These are phyloP conservation scores for Reticulascus tulasneorum DNA, from an alignment of 2,329 filamentous ascomycete genomes.

Conservation along the genomic window DNA sequence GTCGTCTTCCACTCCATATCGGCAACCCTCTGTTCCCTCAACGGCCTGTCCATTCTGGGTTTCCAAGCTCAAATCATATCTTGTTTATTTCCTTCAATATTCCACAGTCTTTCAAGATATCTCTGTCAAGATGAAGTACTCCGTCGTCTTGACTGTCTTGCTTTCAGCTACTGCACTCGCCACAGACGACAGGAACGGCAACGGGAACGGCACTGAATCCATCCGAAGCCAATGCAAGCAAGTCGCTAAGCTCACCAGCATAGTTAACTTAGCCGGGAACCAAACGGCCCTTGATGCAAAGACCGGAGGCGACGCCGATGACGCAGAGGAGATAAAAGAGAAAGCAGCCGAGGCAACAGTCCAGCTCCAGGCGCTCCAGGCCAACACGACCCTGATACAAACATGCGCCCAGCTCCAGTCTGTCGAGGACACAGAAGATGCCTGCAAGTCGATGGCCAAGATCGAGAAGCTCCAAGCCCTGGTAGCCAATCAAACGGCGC, in stretches of 20 bases:
- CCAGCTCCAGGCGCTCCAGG: constrained; percentile 24
- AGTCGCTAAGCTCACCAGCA: constrained; percentile 23
- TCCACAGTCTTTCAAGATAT: too few species aligned
- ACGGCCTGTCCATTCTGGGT: too few species aligned
- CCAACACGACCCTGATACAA: constrained; percentile 31
- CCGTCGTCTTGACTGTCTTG: constrained; percentile 7
- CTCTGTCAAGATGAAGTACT: constrained; percentile 12
- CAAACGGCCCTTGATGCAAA: constrained; percentile 26
- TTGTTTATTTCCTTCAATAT: too few species aligned
- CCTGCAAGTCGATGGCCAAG: constrained; percentile 23
- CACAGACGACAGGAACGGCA: constrained; percentile 21
- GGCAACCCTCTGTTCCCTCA: too few species aligned
- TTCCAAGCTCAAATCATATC: too few species aligned
- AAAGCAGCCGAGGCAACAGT: constrained; percentile 28
- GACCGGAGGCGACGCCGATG: constrained; percentile 31
- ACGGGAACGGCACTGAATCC: constrained; percentile 16
- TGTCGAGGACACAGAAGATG: constrained; percentile 20
- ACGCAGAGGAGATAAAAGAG: constrained; percentile 29
- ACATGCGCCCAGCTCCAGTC: constrained; percentile 28
- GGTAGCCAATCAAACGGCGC: constrained; percentile 19
- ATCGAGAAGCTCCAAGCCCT: constrained; percentile 21
- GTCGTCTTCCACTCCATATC: too few species aligned
- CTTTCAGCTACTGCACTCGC: constrained; percentile 17
- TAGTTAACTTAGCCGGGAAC: constrained; percentile 30
- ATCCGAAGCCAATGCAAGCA: constrained; percentile 27